These are phyloP conservation scores for Malus hybrid DNA, from an alignment of 331 rosid genomes.

Conservation along the genomic window DNA sequence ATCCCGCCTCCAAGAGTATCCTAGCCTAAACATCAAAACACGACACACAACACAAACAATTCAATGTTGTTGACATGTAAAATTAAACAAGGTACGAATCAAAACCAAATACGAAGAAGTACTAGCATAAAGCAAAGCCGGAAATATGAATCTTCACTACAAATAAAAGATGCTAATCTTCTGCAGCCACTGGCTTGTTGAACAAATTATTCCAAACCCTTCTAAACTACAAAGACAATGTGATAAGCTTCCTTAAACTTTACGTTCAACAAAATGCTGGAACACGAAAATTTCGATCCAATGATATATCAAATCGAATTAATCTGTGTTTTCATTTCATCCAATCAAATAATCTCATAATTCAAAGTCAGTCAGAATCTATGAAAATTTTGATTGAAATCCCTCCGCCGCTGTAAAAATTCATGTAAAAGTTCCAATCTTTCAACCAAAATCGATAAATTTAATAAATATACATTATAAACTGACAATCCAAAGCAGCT, in stretches of 20 bases:
- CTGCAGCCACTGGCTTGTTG: background rate
- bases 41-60: background rate
- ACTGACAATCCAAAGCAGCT: background rate
- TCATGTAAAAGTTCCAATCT: background rate
- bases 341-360: background rate
- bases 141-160: background rate
- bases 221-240: background rate
- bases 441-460: background rate
- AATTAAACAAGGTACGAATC: background rate
- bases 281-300: background rate
- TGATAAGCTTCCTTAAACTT: background rate
- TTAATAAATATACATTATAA: background rate
- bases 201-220: background rate
- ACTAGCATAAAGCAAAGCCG: background rate
- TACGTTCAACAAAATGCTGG: background rate
- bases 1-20: too few relatives aligned
- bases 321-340: background rate
- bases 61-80: background rate
- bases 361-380: background rate
- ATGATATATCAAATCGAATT: background rate
- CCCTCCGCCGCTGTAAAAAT: background rate
- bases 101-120: background rate
- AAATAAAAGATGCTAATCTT: background rate
- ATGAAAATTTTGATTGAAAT: background rate
- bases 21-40: constrained; percentile 10